Evolutionary conservation across 2,329 filamentous ascomycete genomes (phyloP), one percentile per base, ranked within the genome.

Genomic region (Colletotrichum cereale): DNA sequence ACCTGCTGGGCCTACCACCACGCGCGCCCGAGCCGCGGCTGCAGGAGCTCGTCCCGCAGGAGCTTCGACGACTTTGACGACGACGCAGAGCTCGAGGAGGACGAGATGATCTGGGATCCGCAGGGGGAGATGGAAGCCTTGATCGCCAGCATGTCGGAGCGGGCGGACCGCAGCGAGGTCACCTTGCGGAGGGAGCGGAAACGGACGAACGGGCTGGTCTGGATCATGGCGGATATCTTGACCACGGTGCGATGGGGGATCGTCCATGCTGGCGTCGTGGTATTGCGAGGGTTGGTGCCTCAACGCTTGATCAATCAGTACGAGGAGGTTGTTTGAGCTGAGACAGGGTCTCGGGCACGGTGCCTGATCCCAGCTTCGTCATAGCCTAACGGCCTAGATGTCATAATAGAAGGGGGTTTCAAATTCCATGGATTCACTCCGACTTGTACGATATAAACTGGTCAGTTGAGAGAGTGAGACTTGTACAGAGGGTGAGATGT

Each of bases 191-290:
- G 83, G 21, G 85, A 86, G 0, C 84, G 84, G 66, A 84, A 84
- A 62, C 82, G 84, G 1, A 88, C 85, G 0, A 84, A 83, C 24
- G 87, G 87, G 0, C 72, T 91, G 56, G 86, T 87, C 0, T 85
- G 85, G 70, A 84, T 87, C 0, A 89, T 91, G 79, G 86, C 86
- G 2, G 84, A 86, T 74, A 84, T 85, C 44, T 75, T 91, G 73
- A 85, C 85, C 14, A 88, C 86, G 67, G 85, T 90, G 1, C 76
- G 89, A 62, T 91, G 89, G 89, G 88, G 87, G 0, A 88, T 91
- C 4, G 86, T 91, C 5, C 88, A 90, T 73, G 87, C 89, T 75
- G 89, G 87, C 0, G 89, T 90, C 80, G 85, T 87, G 73, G 88
- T 91, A 3, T 75, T 91, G 50, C 74, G 78, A 21, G 80, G 79